Percentiles rank a stretch among this genome's conserved stretches.
These are phyloP conservation scores for Fistulina hepatica DNA, from an alignment of 1,284 basidiomycete genomes.

Conservation along the genomic window DNA sequence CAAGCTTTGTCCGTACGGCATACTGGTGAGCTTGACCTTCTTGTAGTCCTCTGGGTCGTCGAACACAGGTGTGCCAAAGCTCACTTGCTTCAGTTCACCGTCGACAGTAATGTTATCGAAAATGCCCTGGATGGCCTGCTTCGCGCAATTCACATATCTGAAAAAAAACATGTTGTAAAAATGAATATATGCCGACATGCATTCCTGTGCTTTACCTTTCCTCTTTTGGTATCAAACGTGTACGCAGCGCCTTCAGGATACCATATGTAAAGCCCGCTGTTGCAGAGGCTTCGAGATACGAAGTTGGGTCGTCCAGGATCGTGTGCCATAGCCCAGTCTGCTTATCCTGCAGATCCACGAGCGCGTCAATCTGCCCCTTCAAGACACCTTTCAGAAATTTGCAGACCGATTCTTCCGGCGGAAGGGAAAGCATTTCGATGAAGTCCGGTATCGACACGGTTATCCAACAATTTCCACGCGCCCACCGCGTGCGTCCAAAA, in stretches of 20 bases:
- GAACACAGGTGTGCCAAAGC: constrained; percentile 52
- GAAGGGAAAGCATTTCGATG: constrained; percentile 39
- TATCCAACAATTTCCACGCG: constrained; percentile 56
- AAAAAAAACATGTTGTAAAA: too few relatives aligned
- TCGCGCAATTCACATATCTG: constrained; percentile 35
- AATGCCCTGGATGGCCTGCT: constrained; percentile 42
- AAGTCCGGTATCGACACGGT: constrained; percentile 55
- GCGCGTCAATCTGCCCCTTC: constrained; percentile 41
- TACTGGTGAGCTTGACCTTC: constrained; percentile 45
- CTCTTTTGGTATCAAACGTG: constrained; percentile 35
- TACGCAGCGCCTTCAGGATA: constrained; percentile 43
- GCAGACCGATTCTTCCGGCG: constrained; percentile 33
- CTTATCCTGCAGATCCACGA: constrained; percentile 39
- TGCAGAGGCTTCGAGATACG: constrained; percentile 50
- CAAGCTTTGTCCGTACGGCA: constrained; percentile 57
- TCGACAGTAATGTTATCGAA: constrained; percentile 39
- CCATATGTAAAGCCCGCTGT: constrained; percentile 56
- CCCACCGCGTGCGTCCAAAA: constrained; percentile 50
- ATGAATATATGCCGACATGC: too few relatives aligned
- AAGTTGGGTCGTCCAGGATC: constrained; percentile 43
- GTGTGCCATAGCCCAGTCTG: constrained; percentile 52
- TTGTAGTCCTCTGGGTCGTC: constrained; percentile 44
- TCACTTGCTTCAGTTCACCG: constrained; percentile 45
- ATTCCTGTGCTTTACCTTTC: too few relatives aligned
- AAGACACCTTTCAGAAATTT: constrained; percentile 38